Evolutionary conservation across 495 filamentous ascomycete genomes (phyloP).

Genomic region (Hypomontagnella monticulosa): DNA sequence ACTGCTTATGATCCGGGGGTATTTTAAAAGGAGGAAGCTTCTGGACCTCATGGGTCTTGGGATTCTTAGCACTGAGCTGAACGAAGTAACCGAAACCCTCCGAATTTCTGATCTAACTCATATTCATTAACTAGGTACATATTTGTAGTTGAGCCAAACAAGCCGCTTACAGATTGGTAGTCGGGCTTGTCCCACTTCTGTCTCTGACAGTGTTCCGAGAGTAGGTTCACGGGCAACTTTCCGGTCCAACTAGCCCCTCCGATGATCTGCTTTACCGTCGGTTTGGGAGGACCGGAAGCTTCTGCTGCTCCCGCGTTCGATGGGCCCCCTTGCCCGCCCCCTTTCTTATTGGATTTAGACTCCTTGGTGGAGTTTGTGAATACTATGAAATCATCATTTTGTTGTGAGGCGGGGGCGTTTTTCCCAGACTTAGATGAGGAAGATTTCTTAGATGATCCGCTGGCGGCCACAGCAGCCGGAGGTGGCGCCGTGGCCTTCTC

Average conservation of each 20-base stretch:
- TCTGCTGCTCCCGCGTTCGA: conserved; percentile 53
- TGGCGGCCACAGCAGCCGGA: conserved; percentile 31
- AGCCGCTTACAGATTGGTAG: conserved; percentile 67
- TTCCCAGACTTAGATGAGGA: conserved; percentile 50
- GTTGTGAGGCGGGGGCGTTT: conserved; percentile 39
- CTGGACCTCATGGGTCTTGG: conserved; percentile 80
- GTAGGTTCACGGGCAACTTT: conserved; percentile 90
- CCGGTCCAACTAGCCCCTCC: conserved; percentile 97
- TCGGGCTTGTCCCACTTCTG: conserved; percentile 95
- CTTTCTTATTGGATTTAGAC: conserved; percentile 56
- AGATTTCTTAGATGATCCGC: conserved; percentile 44
- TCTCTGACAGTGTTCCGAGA: conserved; percentile 94
- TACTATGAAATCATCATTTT: conserved; percentile 72
- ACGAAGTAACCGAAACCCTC: conserved; percentile 82
- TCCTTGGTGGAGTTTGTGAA: conserved; percentile 72
- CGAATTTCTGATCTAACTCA: conserved; percentile 42
- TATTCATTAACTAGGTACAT: conserved; percentile 41
- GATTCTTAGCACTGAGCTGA: conserved; percentile 77
- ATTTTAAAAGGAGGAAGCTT: conserved; percentile 81
- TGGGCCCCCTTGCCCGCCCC: conserved; percentile 33
- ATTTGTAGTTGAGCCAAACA: conserved; percentile 29
- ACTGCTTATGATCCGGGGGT: conserved; percentile 75
- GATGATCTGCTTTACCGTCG: conserved; percentile 86
- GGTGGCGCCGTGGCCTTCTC: conserved; percentile 50
- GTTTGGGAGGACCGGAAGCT: conserved; percentile 68